Base-by-base conservation (phyloP, 345 rosid genomes). In the Clarkia xantiana region DNA sequence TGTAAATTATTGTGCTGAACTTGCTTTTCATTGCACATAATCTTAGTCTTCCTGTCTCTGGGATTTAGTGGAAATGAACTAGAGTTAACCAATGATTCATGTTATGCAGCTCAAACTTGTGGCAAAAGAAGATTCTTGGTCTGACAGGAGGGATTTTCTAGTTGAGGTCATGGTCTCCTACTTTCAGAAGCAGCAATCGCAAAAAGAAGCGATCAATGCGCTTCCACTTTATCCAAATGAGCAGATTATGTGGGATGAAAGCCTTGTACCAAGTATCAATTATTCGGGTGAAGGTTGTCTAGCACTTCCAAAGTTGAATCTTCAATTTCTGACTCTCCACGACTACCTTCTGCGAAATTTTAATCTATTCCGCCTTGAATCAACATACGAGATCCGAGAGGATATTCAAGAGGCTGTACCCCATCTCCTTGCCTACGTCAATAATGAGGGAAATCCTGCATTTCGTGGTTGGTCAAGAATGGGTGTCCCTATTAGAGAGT, bases 201-300 rank as follows among this genome's bases (percentile, higher is more conserved):
- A 91, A 64, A 91, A 83, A 63, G 98, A 91, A 76, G 86, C 98
- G 44, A 86, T 91, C 70, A 91, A 91, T 74, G 94, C 98, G 25
- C 93, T 91, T 48, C 98, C 98, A 4, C 79, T 91, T 49, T 91
- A 91, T 71, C 98, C 98, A 41, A 91, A 91, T 60, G 98, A 91
- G 80, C 98, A 81, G 67, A 82, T 91, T 55, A 91, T 91, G 96
- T 91, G 98, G 98, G 96, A 91, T 62, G 98, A 91, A 69, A 91
- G 98, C 47, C 71, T 91, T 67, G 94, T 91, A 42, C 98, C 98
- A 3, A 91, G 98, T 74, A 91, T 91, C 57, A 91, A 91, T 68
- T 91, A 86, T 62, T 91, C 98, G 43, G 98, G 98, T 47, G 98
- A 91, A 80, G 94, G 98, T 47, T 91, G 98, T 67, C 76, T 91